phyloP scores from a whole-genome alignment of 352 stramenopile genomes.

The Globisporangium heterothallicum region DNA sequence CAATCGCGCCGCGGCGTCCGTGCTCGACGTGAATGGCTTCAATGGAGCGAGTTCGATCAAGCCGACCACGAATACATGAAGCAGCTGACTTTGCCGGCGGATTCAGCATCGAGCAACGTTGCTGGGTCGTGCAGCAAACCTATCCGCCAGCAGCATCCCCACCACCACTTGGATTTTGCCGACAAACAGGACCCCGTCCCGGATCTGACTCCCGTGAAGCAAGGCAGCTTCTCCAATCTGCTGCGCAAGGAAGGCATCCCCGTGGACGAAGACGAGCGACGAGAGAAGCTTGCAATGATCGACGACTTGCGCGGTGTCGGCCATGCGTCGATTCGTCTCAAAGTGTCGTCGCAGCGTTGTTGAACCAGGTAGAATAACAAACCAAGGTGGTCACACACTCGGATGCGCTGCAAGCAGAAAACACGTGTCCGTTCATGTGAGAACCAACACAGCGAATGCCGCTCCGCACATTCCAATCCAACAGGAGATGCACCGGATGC shows the following conservation, averaged over 20 bases:
- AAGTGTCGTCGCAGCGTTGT: too few species aligned
- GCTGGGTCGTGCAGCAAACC: background rate
- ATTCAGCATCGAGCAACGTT: background rate
- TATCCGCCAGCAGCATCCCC: background rate
- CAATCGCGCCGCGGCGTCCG: slow-evolving; percentile 12
- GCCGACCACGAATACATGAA: slow-evolving; percentile 45
- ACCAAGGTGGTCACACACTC: too few species aligned
- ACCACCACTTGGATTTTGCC: background rate
- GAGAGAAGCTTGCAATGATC: slow-evolving; percentile 23
- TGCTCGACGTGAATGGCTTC: background rate
- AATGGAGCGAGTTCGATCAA: slow-evolving; percentile 40
- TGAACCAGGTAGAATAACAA: too few species aligned
- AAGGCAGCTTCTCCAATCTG: slow-evolving; percentile 38
- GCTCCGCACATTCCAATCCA: background rate
- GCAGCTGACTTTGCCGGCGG: slow-evolving; percentile 17
- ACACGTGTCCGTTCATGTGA: too few species aligned
- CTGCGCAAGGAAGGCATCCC: slow-evolving; percentile 40
- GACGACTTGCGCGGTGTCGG: slow-evolving; percentile 37
- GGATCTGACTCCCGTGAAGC: slow-evolving; percentile 30
- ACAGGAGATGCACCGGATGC: background rate
- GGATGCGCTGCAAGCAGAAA: too few species aligned
- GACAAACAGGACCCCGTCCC: slow-evolving; percentile 10
- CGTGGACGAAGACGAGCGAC: slow-evolving; percentile 38
- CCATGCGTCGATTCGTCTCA: slow-evolving; percentile 11
- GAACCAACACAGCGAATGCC: too few species aligned